Base-by-base conservation (phyloP, 2,329 filamentous ascomycete species). In the Sclerotinia sclerotiorum region DNA sequence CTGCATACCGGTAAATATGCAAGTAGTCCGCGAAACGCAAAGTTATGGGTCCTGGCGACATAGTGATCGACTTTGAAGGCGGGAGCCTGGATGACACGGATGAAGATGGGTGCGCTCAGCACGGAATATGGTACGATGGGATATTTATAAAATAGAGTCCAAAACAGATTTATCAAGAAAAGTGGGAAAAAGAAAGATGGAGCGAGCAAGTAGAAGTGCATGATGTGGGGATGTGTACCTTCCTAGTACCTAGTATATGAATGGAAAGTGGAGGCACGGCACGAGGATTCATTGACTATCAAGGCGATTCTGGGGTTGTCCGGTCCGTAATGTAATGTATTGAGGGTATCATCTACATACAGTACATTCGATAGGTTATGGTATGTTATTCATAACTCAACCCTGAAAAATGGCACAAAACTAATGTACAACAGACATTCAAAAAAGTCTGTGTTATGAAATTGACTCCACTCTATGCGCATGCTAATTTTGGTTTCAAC, bases 361-460 rank as follows among this genome's bases (percentile, higher is more conserved):
- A 35, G n/a, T 63, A 13, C 32, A 63, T 39, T 42, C 11, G 19
- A 11, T 10, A 56, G 3, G 3, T 1, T 39, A 32, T n/a, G 13
- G 8, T 24, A 24, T 57, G 21, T 24, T 57, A 57, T 57, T 39
- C 21, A 39, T 62, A 35, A 29, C 17, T 29, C 21, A 19, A 19
- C 17, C n/a, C 2, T 5, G 29, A 29, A 32, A 29, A 27, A 44
- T n/a, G 7, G 1, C 35, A 5, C n/a, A 8, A 5, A 62, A 27
- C n/a, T 39, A 51, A 63, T 63, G 2, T 39, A 52, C 60, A 51
- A 3, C 21, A 39, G 60, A 63, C n/a, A 24, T 2, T 3, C 15
- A 21, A 61, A 17, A 62, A 35, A 35, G 44, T 42, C 60, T 63
- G 32, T 63, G 15, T 58, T 57, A 17, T 39, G 32, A n/a, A 35